Base-by-base conservation (phyloP, 768 basidiomycete genomes). In the Tylopilus sp. region DNA sequence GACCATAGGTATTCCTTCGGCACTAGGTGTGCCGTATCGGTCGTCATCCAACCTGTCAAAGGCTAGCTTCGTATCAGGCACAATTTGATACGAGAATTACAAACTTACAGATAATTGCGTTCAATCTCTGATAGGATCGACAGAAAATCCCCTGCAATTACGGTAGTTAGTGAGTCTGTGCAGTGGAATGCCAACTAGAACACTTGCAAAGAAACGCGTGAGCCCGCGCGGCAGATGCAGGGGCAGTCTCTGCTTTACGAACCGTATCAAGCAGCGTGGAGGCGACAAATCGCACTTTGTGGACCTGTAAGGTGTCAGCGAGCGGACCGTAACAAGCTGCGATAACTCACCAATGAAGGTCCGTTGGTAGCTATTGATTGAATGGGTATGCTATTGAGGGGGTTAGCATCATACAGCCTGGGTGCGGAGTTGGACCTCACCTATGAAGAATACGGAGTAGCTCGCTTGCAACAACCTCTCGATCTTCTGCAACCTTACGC, bases 201-300 rank as follows among this genome's bases (percentile, higher is more conserved):
- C 45, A 48, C 87, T 69, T 64, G 90, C 89, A 91, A 50, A 94
- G 78, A 69, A 91, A 93, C 30, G 83, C 86, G 61, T 94, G 88
- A 3, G 92, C 93, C 33, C 91, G 80, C 38, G 88, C 87, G 40
- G 89, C 89, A 40, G 83, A 87, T 6, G 80, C 86, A 50, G 87
- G 87, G 13, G 86, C 85, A 7, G 82, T 87, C 62, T 89, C 88
- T 43, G 83, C 87, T 69, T 88, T 86, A 44, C 85, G 77, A 30
- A 95, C 86, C 17, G 88, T 82, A 64, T 94, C 91, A 52, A 95
- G 75, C 46, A 95, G 72, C 3, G 91, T 92, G 12, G 91, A 94
- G 15, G 93, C 93, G 33, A 95, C 91, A 66, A 92, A 95, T 51
- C 93, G 85, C 55, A 95, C 91, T 77, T 95, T 95, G 66, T 90